Evolutionary conservation across 164 flowering plant species (phyloP), one percentile per base, ranked within the genome.

Genomic region (Vitis riparia): DNA sequence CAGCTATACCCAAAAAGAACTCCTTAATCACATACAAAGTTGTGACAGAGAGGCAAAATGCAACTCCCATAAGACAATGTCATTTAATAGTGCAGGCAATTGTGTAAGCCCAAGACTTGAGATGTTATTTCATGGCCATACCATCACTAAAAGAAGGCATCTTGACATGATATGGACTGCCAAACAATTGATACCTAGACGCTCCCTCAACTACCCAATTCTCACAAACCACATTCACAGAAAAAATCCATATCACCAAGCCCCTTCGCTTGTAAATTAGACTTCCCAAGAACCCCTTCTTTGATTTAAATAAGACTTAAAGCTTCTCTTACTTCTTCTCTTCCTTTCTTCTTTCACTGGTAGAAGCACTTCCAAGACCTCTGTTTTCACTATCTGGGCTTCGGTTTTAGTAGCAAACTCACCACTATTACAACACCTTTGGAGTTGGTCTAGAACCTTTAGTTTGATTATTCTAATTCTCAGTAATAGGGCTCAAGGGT

Each of bases 31-130:
- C 2, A 23, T 23, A 23, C 0, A 23, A 23, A 23, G 27, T 23
- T 23, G 27, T 23, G 27, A 23, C 0, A 23, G 27, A 23, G 27
- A 23, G 27, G 27, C 27, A 23, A 23, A 23, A 23, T 23, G 27
- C 2, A 23, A 23, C 27, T 23, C 27, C 27, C 2, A 23, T 23
- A 23, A 1, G 1, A 23, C 2, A 0, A 23, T 23, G 27, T 74
- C 51, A 85, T 77, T 57, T 76, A 66, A 85, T 82, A 67, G 78
- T 71, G 70, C 83, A 77, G 13, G 87, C 87, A 71, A 86, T 87
- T 32, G 86, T 84, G 73, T 74, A 59, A 75, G 86, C 89, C 84
- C 86, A 85, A 62, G 77, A 74, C 57, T 59, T 81, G 61, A 82
- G 80, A 69, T 82, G 81, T 65, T 82, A 71, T 64, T 83, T 85